Evolutionary conservation across 495 filamentous ascomycete species (phyloP).

Genomic region (Trichoderma reesei): DNA sequence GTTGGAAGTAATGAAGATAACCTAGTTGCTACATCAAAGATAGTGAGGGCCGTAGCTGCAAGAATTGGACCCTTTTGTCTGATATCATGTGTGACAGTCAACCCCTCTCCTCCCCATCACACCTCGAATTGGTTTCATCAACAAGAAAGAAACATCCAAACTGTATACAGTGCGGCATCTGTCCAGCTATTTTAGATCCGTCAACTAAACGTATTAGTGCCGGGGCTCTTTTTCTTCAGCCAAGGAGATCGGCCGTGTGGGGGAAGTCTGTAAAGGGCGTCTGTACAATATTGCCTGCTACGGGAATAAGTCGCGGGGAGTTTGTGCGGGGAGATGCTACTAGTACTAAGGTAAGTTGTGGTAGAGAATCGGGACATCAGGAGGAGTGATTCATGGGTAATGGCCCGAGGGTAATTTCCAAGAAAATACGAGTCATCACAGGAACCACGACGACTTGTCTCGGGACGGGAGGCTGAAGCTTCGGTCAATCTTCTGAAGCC

Average conservation of each 20-base stretch:
- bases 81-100: not conserved
- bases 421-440: too few relatives aligned
- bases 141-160: not conserved
- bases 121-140: not conserved
- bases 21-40: not conserved
- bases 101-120: not conserved
- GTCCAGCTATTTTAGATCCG: not conserved
- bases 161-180: not conserved
- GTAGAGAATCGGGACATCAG: not conserved
- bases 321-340: too few relatives aligned
- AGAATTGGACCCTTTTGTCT: not conserved
- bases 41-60: not conserved
- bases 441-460: too few relatives aligned
- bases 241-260: not conserved
- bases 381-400: too few relatives aligned
- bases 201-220: not conserved
- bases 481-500: too few relatives aligned
- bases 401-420: too few relatives aligned
- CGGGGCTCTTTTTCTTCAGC: not conserved
- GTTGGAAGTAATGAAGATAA: not conserved
- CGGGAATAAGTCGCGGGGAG: too few relatives aligned
- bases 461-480: too few relatives aligned
- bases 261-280: not conserved
- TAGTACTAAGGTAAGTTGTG: not conserved
- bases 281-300: too few relatives aligned